Conservation (phyloP, 768 basidiomycete genomes). For the Lentinula raphanica region DNA sequence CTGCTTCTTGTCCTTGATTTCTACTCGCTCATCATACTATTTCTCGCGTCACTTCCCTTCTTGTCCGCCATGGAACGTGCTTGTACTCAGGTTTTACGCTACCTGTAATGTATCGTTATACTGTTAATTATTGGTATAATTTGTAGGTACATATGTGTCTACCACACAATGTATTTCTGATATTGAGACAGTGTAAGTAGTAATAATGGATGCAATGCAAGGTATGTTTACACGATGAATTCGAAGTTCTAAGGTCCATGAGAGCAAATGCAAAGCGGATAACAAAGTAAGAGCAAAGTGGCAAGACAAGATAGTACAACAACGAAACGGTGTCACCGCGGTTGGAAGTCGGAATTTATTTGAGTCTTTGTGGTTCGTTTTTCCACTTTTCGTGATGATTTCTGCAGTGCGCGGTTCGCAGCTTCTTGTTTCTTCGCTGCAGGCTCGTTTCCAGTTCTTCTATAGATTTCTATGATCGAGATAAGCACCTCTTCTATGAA, state of each 20-base stretch:
- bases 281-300: not conserved
- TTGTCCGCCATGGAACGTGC: not conserved
- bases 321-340: no score
- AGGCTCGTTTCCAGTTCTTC: not conserved
- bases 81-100: not conserved
- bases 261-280: no score
- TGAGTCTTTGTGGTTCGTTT: not conserved
- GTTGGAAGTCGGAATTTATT: not conserved
- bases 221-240: not conserved
- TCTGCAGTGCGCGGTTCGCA: constrained; percentile 1
- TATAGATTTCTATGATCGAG: not conserved
- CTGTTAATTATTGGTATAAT: not conserved
- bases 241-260: no score
- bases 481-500: not conserved
- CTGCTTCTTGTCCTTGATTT: not conserved
- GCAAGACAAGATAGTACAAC: not conserved
- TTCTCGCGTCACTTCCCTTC: not conserved
- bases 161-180: not conserved
- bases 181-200: not conserved
- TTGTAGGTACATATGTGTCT: not conserved
- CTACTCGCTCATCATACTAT: not conserved
- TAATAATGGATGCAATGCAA: not conserved
- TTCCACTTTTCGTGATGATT: not conserved
- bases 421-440: constrained; percentile 3
- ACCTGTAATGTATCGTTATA: not conserved